Base-by-base conservation (phyloP, 495 filamentous ascomycete species). In the Talaromyces ruber region DNA sequence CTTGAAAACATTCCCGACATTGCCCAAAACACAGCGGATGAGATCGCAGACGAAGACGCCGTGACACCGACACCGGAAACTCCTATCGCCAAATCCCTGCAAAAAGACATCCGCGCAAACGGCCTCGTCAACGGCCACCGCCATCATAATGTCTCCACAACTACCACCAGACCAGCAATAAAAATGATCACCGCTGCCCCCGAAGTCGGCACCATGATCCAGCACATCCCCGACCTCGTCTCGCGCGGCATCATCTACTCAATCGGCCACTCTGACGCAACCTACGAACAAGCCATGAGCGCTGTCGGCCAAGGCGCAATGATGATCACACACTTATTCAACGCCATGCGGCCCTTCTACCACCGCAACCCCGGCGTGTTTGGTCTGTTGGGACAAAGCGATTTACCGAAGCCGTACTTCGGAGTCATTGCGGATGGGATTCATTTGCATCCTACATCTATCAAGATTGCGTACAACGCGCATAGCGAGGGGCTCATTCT, bases 291-390 rank as follows among this genome's bases (percentile, higher is more conserved):
- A 64, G 90, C 88, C 1, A 79, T 83, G 1, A 72, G 72, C 3
- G 89, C 88, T 14, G 82, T 92, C 1, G 70, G 74, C n/a, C 72
- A 81, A 22, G 91, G 91, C 50, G 89, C 88, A 2, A 90, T 79
- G 29, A 93, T 91, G 89, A 84, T 95, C 34, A 96, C 91, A 1
- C 91, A 96, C 67, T 79, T 95, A 2, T 96, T 94, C 80, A 95
- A 96, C 68, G 91, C 90, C 16, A 95, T 95, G 90, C 82, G 84
- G 5, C 89, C 88, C 16, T 84, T 93, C 7, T 88, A 91, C 70
- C 90, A 93, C 77, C 87, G 91, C 39, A 88, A 92, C 70, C 90
- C 91, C 0, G 90, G 91, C 47, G 82, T 93, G 65, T 92, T 93
- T 68, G 91, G 91, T 22, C 78, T 92, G 0, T 73, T 96, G 60